Conservation (phyloP, 768 basidiomycete genomes). For the Xerocomus spinulosus region DNA sequence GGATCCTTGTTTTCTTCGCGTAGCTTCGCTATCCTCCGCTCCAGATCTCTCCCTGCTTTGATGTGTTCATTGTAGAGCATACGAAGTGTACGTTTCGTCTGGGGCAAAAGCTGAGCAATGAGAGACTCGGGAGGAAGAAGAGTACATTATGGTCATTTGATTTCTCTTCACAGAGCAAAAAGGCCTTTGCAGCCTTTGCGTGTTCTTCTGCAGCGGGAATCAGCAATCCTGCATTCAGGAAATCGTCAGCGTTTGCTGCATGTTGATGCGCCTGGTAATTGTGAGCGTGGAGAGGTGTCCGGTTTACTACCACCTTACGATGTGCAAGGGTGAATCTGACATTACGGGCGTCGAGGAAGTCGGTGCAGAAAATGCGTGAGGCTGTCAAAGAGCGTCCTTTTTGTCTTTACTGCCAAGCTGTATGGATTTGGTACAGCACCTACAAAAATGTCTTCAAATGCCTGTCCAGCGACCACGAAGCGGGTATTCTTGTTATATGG, state of each 20-base stretch:
- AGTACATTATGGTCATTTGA: constrained; percentile 69
- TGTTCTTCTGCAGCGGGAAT: constrained; percentile 74
- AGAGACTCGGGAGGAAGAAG: constrained; percentile 9
- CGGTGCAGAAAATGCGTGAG: background rate
- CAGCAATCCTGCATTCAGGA: constrained; percentile 58
- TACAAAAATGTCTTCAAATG: no score
- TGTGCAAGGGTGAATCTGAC: constrained; percentile 48
- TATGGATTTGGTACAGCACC: background rate
- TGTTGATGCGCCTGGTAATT: constrained; percentile 71
- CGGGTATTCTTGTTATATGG: background rate
- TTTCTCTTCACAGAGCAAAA: constrained; percentile 65
- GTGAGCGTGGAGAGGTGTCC: background rate
- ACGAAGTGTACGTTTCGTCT: constrained; percentile 76
- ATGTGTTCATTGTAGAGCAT: constrained; percentile 73
- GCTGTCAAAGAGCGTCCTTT: background rate
- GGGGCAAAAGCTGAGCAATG: constrained; percentile 6
- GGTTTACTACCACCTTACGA: constrained; percentile 31
- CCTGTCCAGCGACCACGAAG: no score
- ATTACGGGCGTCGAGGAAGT: constrained; percentile 12
- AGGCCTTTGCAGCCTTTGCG: constrained; percentile 70
- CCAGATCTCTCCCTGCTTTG: constrained; percentile 67
- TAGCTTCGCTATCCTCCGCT: constrained; percentile 66
- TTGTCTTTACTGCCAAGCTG: background rate
- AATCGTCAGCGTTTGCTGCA: constrained; percentile 76
- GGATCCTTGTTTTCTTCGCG: constrained; percentile 78